phyloP scores from a whole-genome alignment of 176 grass and related monocot genomes.

The Avena eriantha region DNA sequence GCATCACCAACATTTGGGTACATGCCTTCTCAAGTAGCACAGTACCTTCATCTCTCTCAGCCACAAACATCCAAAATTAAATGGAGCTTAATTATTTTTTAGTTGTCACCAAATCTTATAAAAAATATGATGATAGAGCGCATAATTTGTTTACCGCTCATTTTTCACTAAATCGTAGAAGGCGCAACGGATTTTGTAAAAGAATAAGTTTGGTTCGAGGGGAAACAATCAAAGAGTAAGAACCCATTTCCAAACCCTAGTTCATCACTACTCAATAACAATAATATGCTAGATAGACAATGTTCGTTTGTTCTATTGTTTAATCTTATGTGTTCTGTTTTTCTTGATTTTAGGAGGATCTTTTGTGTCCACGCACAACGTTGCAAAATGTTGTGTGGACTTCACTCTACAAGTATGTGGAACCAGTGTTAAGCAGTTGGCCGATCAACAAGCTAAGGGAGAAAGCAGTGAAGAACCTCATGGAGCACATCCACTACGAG shows the following conservation, averaged over 20 bases:
- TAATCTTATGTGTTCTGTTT: neutral
- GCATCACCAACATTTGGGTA: neutral
- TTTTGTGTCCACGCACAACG: slow-evolving; percentile 52
- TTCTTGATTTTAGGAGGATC: slow-evolving; percentile 54
- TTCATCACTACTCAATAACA: neutral
- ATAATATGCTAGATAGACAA: neutral
- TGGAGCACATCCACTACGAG: slow-evolving; percentile 86
- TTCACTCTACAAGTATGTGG: slow-evolving; percentile 58
- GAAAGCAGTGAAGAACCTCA: slow-evolving; percentile 50
- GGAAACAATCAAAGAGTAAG: neutral
- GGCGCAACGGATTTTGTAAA: neutral
- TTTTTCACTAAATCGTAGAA: neutral
- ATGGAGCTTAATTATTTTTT: neutral
- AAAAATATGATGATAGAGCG: neutral
- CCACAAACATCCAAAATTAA: neutral
- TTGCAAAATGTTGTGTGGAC: slow-evolving; percentile 68
- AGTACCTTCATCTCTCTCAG: neutral
- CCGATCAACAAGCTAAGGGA: slow-evolving; percentile 63
- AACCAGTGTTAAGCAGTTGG: slow-evolving; percentile 69
- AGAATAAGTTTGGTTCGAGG: no score
- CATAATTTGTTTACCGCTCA: neutral
- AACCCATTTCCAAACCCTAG: neutral
- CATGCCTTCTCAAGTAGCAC: no score
- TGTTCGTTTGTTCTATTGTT: neutral
- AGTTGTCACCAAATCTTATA: neutral